Conservation (phyloP, 257 asterid genomes). For the Solanum appendiculatum region DNA sequence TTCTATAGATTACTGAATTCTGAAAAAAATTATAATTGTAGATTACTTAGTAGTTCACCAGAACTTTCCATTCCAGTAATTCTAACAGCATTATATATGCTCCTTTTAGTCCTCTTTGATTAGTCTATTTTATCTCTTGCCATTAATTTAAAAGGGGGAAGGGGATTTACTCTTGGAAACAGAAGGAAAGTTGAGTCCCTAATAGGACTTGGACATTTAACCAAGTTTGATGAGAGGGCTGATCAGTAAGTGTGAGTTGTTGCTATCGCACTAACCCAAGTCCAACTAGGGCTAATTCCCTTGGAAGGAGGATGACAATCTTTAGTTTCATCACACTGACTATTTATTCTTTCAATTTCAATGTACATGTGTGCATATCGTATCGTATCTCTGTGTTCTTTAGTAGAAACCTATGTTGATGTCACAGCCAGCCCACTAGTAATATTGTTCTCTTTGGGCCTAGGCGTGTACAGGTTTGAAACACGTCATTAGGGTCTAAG, state of each 20-base stretch:
- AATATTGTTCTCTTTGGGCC: not conserved
- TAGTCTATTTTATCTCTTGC: not conserved
- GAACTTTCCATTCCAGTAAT: not conserved
- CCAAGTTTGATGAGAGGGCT: not conserved
- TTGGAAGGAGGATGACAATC: not conserved
- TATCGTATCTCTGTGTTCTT: not conserved
- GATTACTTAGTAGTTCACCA: not conserved
- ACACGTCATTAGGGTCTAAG: not conserved
- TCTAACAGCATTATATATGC: not conserved
- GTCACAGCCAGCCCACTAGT: not conserved
- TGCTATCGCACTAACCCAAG: not conserved
- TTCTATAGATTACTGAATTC: not conserved
- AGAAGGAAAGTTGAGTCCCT: not conserved
- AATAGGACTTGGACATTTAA: not conserved
- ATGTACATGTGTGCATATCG: not conserved
- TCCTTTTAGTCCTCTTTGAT: not conserved
- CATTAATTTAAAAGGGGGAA: not conserved
- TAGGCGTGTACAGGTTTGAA: not conserved
- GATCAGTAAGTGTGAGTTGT: not conserved
- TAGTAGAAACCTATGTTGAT: not conserved
- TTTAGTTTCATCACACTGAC: not conserved
- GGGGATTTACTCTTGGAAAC: not conserved
- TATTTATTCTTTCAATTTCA: not conserved
- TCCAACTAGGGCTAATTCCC: not conserved
- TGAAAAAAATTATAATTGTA: not conserved